A percentile compares a stretch with the other conserved stretches of the same genome.
Evolutionary conservation across 495 filamentous ascomycete species (phyloP).

Genomic region (Aspergillus bertholletiae): DNA sequence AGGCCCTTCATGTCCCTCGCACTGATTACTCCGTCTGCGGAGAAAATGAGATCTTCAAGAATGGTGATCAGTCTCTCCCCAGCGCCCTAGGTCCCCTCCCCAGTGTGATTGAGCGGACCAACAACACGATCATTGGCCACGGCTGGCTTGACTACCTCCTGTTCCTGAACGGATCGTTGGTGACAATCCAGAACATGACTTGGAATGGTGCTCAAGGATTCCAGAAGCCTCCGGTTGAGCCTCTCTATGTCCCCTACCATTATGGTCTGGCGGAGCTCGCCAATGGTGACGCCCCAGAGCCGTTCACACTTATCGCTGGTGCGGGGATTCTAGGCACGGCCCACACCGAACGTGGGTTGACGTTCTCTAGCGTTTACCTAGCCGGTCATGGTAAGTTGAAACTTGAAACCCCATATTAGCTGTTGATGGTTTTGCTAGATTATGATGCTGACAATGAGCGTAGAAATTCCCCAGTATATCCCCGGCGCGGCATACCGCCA

Average conservation of each 20-base stretch:
- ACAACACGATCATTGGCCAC: constrained; percentile 67
- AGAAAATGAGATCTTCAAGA: constrained; percentile 50
- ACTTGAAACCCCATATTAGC: too few relatives aligned
- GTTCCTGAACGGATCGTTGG: constrained; percentile 62
- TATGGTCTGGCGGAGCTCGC: constrained; percentile 31
- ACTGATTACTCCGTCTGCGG: constrained; percentile 62
- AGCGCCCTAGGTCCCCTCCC: constrained; percentile 54
- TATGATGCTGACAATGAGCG: background rate
- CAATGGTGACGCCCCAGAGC: constrained; percentile 7
- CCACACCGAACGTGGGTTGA: constrained; percentile 66
- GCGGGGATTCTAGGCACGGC: constrained; percentile 59
- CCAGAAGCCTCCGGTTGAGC: constrained; percentile 49
- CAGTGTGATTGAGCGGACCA: constrained; percentile 65
- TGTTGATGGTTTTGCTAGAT: background rate
- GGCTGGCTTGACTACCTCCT: constrained; percentile 56
- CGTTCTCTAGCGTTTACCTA: constrained; percentile 55
- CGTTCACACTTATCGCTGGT: constrained; percentile 32
- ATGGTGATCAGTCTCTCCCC: constrained; percentile 45
- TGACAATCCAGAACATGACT: constrained; percentile 82
- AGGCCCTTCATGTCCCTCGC: constrained; percentile 65
- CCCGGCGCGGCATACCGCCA: constrained; percentile 64
- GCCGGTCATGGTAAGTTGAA: constrained; percentile 54
- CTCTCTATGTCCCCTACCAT: constrained; percentile 66
- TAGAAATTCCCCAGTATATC: constrained; percentile 55
- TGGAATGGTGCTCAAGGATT: constrained; percentile 74